Percentiles rank a stretch among this genome's conserved stretches.
These are phyloP conservation scores for Salvia splendens DNA, from an alignment of 257 asterid genomes.

Conservation along the genomic window DNA sequence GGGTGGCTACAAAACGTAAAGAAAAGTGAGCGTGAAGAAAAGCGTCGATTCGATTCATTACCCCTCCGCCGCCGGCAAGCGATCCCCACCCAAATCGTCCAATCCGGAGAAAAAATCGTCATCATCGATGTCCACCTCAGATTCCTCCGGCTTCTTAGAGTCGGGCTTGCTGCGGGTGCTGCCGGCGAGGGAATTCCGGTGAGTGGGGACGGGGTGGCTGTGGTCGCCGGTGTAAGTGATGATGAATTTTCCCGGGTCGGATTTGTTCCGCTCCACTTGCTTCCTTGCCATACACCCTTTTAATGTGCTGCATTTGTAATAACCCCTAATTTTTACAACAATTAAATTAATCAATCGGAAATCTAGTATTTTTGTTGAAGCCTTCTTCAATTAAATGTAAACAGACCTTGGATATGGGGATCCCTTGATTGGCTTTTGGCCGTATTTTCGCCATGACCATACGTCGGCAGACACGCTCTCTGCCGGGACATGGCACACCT, in stretches of 20 bases:
- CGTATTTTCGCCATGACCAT: constrained; percentile 99
- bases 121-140: constrained; percentile 31
- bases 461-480: constrained; percentile 74
- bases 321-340: constrained; percentile 41
- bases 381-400: no score
- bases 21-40: constrained; percentile 29
- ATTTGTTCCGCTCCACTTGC: constrained; percentile 63
- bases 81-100: constrained; percentile 39
- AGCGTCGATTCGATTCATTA: constrained; percentile 42
- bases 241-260: constrained; percentile 60
- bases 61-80: constrained; percentile 41
- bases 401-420: constrained; percentile 82
- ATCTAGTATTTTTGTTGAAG: no score
- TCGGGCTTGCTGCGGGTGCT: constrained; percentile 43
- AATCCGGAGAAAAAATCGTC: constrained; percentile 54
- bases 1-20: constrained; percentile 42
- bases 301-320: constrained; percentile 61
- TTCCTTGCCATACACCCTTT: constrained; percentile 67
- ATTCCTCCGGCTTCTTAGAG: constrained; percentile 39
- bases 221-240: constrained; percentile 73
- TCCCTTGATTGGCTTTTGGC: constrained; percentile 95
- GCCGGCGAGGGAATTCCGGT: constrained; percentile 65
- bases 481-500: constrained; percentile 73
- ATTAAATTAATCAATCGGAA: no score
- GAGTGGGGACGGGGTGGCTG: constrained; percentile 56